These are phyloP conservation scores for Trichocomaceae sp. DNA, from an alignment of 2,329 filamentous ascomycete genomes.

Conservation along the genomic window DNA sequence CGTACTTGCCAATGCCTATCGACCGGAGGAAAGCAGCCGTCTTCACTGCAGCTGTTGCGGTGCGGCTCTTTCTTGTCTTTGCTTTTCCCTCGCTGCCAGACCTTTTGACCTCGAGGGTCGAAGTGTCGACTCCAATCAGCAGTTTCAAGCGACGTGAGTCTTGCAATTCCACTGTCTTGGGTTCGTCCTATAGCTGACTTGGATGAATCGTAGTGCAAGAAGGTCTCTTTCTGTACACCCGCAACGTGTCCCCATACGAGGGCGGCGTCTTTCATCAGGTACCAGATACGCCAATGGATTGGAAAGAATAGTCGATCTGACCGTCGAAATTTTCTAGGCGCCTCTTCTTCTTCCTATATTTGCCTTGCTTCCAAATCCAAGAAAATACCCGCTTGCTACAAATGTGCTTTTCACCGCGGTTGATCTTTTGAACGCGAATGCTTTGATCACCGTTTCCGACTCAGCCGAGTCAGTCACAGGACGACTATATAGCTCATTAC, in stretches of 20 bases:
- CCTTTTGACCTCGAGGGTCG: slow-evolving; percentile 81
- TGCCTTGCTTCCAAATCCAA: slow-evolving; percentile 70
- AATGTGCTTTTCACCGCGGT: slow-evolving; percentile 72
- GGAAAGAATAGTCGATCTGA: background rate
- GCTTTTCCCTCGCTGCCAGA: slow-evolving; percentile 78
- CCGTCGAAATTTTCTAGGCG: slow-evolving; percentile 47
- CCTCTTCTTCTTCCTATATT: slow-evolving; percentile 88
- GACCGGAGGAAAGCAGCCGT: slow-evolving; percentile 59
- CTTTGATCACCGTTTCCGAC: slow-evolving; percentile 70
- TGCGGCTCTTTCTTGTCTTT: slow-evolving; percentile 73
- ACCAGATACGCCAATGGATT: slow-evolving; percentile 9
- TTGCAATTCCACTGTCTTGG: background rate
- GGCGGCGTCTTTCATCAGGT: slow-evolving; percentile 74
- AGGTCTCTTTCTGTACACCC: slow-evolving; percentile 89
- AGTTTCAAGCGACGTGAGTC: slow-evolving; percentile 91
- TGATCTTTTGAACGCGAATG: slow-evolving; percentile 75
- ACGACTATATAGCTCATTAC: slow-evolving; percentile 68
- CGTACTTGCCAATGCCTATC: slow-evolving; percentile 40
- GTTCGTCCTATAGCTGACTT: background rate
- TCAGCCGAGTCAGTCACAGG: slow-evolving; percentile 72
- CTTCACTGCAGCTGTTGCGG: slow-evolving; percentile 66
- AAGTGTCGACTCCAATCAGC: slow-evolving; percentile 93
- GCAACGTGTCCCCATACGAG: slow-evolving; percentile 95
- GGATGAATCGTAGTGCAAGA: slow-evolving; percentile 65
- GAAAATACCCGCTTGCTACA: slow-evolving; percentile 63